Base-by-base conservation (phyloP, 768 basidiomycete genomes). In the Russula brevipes region DNA sequence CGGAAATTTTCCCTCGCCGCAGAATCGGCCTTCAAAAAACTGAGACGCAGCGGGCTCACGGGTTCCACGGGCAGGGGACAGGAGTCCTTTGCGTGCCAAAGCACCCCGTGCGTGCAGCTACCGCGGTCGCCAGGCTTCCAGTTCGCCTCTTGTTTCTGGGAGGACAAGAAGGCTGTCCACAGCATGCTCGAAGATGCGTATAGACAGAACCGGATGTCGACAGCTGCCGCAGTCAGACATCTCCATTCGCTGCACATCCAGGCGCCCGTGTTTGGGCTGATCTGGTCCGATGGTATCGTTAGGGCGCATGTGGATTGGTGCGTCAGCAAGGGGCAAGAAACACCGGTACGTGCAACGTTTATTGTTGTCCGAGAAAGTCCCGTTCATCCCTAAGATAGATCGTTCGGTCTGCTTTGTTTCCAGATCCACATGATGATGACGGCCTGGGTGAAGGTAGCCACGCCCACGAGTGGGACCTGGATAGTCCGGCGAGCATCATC, bases 231-330 rank as follows among this genome's bases (percentile, higher is more conserved):
- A 5, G 76, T 74, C 1, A 77, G 83, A 1, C 83, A 84, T 67
- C 71, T 83, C 30, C 76, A 81, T 54, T 80, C 82, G 16, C 69
- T 82, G 31, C 72, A 73, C 45, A 72, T 85, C 9, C 63, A 69
- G 7, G 77, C 76, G 5, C 82, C 82, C 2, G 75, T 85, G 1
- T 76, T 84, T 59, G 83, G 83, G 6, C 70, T 85, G 5, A 77
- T 84, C 16, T 84, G 82, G 82, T 76, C 81, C 8, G 78, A 78
- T 47, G 79, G 80, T 17, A 76, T 68, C 10, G 82, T 84, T 41
- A 74, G 81, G 36, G 82, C 82, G 1, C 83, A 84, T 66, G 71
- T 82, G 1, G 83, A 85, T 68, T 84, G 83, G 83, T 81, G 79
- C 60, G n/a, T 31, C 14, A 30, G 46, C 47, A 52, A 54, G 58